A percentile compares a stretch with the other conserved stretches of the same genome.
Evolutionary conservation across 2,329 filamentous ascomycete genomes (phyloP).

Genomic region (Amauroascus niger): DNA sequence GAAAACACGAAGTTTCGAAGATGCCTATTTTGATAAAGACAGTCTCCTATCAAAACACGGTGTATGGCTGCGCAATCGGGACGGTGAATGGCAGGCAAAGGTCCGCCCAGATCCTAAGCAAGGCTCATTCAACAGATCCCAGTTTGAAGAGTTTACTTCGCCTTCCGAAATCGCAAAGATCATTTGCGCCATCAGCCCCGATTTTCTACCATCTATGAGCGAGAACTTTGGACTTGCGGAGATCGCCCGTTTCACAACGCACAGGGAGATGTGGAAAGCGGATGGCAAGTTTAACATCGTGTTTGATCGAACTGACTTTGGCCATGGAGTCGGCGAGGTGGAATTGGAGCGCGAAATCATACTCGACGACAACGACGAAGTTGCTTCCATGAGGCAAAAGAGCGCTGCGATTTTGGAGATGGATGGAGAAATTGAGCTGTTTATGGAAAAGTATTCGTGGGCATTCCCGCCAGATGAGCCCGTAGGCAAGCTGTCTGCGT

Average conservation of each 20-base stretch:
- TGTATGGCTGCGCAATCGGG: slow-evolving; percentile 22
- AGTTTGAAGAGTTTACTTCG: slow-evolving; percentile 23
- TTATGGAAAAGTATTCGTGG: slow-evolving; percentile 22
- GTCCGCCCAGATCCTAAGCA: slow-evolving; percentile 12
- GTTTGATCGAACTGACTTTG: slow-evolving; percentile 27
- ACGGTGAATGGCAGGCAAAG: slow-evolving; percentile 24
- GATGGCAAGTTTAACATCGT: slow-evolving; percentile 24
- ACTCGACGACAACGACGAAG: slow-evolving; percentile 10
- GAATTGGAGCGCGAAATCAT: slow-evolving; percentile 22
- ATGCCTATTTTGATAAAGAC: slow-evolving; percentile 24
- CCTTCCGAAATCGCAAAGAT: slow-evolving; percentile 16
- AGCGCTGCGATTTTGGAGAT: slow-evolving; percentile 9
- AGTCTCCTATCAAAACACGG: slow-evolving; percentile 19
- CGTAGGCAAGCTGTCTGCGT: slow-evolving; percentile 25
- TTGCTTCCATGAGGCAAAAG: background rate
- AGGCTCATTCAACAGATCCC: slow-evolving; percentile 19
- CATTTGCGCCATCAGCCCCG: slow-evolving; percentile 12
- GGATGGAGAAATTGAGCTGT: slow-evolving; percentile 20
- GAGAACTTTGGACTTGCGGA: slow-evolving; percentile 18
- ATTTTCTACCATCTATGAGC: slow-evolving; percentile 4
- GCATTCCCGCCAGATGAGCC: slow-evolving; percentile 19
- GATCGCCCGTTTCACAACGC: slow-evolving; percentile 22
- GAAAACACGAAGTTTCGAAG: slow-evolving; percentile 18
- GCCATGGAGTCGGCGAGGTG: slow-evolving; percentile 26
- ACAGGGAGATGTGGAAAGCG: slow-evolving; percentile 22